Percentiles rank a stretch among this genome's conserved stretches.
phyloP scores from a whole-genome alignment of 2,329 filamentous ascomycete species.

The Cryphonectria radicalis region DNA sequence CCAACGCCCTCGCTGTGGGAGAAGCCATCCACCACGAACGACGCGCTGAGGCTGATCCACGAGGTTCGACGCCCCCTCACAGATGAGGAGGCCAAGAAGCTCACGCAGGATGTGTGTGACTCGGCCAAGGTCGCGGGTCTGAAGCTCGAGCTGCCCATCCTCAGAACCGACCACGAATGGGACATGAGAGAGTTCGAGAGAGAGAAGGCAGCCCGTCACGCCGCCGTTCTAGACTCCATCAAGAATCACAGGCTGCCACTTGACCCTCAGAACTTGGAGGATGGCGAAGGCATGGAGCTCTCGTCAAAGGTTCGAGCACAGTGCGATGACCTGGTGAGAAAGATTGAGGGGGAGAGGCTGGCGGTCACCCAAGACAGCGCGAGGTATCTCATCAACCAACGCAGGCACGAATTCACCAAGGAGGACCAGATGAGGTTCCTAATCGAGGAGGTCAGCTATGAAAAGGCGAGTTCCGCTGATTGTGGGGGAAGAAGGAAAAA shows the following conservation, averaged over 20 bases:
- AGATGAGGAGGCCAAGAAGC: slow-evolving; percentile 14
- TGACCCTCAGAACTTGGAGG: slow-evolving; percentile 31
- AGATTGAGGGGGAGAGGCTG: slow-evolving; percentile 31
- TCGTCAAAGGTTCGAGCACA: slow-evolving; percentile 15
- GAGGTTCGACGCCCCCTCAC: slow-evolving; percentile 16
- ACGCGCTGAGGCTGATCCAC: slow-evolving; percentile 14
- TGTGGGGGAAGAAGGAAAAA: background rate
- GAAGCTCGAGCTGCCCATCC: slow-evolving; percentile 34
- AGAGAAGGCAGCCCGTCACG: slow-evolving; percentile 25
- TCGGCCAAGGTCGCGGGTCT: slow-evolving; percentile 7
- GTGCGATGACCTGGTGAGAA: slow-evolving; percentile 26
- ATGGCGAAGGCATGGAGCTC: slow-evolving; percentile 36
- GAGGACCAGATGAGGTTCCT: slow-evolving; percentile 29
- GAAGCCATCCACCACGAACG: background rate
- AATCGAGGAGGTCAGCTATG: slow-evolving; percentile 27
- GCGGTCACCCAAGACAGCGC: slow-evolving; percentile 32
- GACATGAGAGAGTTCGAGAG: slow-evolving; percentile 32
- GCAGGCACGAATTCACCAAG: slow-evolving; percentile 31
- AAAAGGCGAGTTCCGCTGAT: slow-evolving; percentile 31
- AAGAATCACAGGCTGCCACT: slow-evolving; percentile 34
- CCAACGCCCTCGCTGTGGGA: background rate
- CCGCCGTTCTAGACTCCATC: slow-evolving; percentile 22
- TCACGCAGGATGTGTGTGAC: slow-evolving; percentile 14
- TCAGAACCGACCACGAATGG: slow-evolving; percentile 34
- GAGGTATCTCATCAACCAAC: slow-evolving; percentile 29